Evolutionary conservation across 257 asterid species (phyloP).

Genomic region (Penstemon eatonii): DNA sequence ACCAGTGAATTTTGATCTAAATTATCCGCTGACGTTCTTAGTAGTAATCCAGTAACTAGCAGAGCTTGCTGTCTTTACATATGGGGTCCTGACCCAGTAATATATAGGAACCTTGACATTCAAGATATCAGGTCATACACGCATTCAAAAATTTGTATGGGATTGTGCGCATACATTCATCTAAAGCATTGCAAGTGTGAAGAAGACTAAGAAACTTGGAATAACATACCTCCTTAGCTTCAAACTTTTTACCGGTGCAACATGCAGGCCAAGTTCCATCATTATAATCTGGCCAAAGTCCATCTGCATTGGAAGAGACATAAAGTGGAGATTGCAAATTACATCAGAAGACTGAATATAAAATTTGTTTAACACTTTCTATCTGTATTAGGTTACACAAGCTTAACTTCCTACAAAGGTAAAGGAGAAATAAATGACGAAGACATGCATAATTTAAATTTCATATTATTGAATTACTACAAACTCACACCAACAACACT

Average conservation of each 20-base stretch:
- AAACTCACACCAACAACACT: conserved; percentile 10
- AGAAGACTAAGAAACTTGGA: neutral
- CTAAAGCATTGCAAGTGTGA: conserved; percentile 16
- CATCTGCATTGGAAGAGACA: conserved; percentile 56
- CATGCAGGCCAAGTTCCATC: conserved; percentile 96
- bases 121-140: neutral
- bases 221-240: conserved; percentile 53
- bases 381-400: conserved; percentile 8
- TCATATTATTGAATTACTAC: neutral
- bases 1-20: conserved; percentile 15
- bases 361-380: conserved; percentile 16
- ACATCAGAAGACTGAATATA: conserved; percentile 14
- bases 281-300: conserved; percentile 90
- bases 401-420: neutral
- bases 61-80: conserved; percentile 9
- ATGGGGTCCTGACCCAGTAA: neutral
- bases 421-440: neutral
- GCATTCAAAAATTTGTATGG: neutral
- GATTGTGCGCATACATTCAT: conserved; percentile 9
- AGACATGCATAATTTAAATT: too few relatives aligned
- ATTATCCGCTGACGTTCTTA: neutral
- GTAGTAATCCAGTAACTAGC: neutral
- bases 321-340: neutral
- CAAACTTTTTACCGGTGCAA: conserved; percentile 64
- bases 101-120: neutral